Conservation (phyloP, 2,329 filamentous ascomycete genomes). For the Aspergillus carbonarius region DNA sequence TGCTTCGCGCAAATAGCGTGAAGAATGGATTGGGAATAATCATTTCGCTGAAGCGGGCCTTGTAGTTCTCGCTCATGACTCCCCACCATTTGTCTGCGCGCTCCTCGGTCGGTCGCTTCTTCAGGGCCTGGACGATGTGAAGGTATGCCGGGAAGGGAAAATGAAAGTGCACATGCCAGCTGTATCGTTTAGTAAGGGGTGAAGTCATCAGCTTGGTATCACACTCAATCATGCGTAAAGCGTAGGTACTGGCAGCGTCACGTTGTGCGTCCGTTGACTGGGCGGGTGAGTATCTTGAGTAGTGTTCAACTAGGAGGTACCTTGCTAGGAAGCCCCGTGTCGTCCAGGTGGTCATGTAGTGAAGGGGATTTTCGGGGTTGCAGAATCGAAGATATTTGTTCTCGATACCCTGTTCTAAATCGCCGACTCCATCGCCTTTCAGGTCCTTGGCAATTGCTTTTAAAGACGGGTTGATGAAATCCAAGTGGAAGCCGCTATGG, state of each 20-base stretch:
- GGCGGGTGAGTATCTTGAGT: conserved; percentile 30
- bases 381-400: conserved; percentile 48
- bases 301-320: conserved; percentile 51
- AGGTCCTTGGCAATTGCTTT: conserved; percentile 26
- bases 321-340: conserved; percentile 50
- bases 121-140: conserved; percentile 46
- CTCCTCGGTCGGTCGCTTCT: conserved; percentile 33
- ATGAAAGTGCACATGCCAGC: conserved; percentile 45
- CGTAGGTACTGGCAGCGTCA: conserved; percentile 31
- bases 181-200: conserved; percentile 41
- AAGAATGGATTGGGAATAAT: conserved; percentile 23
- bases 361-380: conserved; percentile 43
- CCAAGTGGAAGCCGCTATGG: conserved; percentile 43
- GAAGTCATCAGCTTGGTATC: conserved; percentile 49
- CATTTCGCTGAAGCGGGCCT: conserved; percentile 29
- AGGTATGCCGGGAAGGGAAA: conserved; percentile 54
- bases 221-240: conserved; percentile 44
- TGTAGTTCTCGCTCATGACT: conserved; percentile 48
- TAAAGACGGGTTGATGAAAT: conserved; percentile 46
- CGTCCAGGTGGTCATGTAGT: conserved; percentile 51
- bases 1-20: conserved; percentile 34
- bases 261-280: conserved; percentile 30
- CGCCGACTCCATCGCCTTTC: conserved; percentile 27
- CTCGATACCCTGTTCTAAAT: conserved; percentile 45
- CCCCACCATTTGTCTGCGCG: conserved; percentile 45